Base-by-base conservation (phyloP, 164 flowering plant species). In the Magnolia sinica region DNA sequence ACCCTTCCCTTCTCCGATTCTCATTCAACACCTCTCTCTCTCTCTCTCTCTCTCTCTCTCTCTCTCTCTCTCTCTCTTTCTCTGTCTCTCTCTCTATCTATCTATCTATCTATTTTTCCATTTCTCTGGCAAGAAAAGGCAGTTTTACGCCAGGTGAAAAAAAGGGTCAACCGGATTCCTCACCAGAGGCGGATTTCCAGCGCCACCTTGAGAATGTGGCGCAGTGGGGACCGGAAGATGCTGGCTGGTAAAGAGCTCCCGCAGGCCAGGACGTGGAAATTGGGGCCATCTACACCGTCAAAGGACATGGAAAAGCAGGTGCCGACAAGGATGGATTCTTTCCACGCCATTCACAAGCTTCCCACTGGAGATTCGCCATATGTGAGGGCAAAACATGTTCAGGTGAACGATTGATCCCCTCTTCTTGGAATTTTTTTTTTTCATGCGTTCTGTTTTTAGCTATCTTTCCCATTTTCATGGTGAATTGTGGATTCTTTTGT, bases 351-450 rank as follows among this genome's bases (percentile, higher is more conserved):
- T 76, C 89, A 90, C 74, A 92, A 93, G 72, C 89, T 95, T 14
- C 98, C 97, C 16, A 64, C 87, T 9, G 92, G 93, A 7, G 90
- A 92, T 77, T 92, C 97, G 22, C 96, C 97, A 0, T 94, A 94
- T 50, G 95, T 85, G 71, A 86, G 79, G 77, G 98, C 98, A n/a
- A 95, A 95, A 82, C 96, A 90, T 22, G 96, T 88, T 81, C 98
- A 95, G 93, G 98, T 92, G 22, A 63, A 20, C 29, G 19, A 18
- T 19, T 37, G 13, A 16, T 16, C 13, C 69, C 20, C 3, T 18
- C 45, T 23, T 14, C n/a, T 13, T 23, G 10, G 22, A 7, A 7
- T 0, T 20, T 8, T 76, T 31, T 23, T 2, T 50, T 13, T 66
- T 37, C 3, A 3, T 65, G 9, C 7, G 18, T 24, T 11, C 5